Conservation (phyloP, 2,329 filamentous ascomycete species). For the Chrysoporthe cubensis region DNA sequence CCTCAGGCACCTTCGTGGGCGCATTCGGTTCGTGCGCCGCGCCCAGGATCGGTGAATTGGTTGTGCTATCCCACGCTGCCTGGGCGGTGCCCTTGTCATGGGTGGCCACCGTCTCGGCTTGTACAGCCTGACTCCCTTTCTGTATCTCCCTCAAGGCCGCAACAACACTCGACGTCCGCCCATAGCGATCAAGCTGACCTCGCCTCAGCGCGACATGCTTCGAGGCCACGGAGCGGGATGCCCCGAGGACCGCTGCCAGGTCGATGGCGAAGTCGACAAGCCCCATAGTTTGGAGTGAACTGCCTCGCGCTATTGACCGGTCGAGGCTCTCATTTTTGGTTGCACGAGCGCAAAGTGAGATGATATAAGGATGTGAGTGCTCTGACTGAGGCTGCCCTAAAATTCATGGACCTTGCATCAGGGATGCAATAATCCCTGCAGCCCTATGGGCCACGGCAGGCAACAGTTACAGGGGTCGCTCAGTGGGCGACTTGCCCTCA, state of each 20-base stretch:
- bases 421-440: conserved; percentile 29
- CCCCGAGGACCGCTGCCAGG: conserved; percentile 70
- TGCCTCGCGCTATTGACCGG: not conserved
- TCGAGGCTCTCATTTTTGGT: not conserved
- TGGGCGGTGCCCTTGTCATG: not conserved
- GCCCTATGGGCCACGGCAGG: conserved; percentile 27
- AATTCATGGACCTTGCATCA: conserved; percentile 22
- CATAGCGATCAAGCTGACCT: conserved; percentile 57
- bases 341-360: not conserved
- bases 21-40: not conserved
- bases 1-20: not conserved
- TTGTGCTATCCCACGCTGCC: not conserved
- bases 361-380: not conserved
- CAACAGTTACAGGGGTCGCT: conserved; percentile 18
- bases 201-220: conserved; percentile 64
- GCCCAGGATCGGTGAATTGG: not conserved
- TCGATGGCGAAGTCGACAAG: conserved; percentile 70
- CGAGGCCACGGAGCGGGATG: conserved; percentile 68
- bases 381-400: not conserved
- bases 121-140: not conserved
- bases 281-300: conserved; percentile 49
- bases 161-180: conserved; percentile 49
- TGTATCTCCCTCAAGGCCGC: conserved; percentile 35
- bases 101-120: not conserved
- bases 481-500: not conserved